Evolutionary conservation across 2,329 filamentous ascomycete species (phyloP).

Genomic region (Diaporthe ilicicola): DNA sequence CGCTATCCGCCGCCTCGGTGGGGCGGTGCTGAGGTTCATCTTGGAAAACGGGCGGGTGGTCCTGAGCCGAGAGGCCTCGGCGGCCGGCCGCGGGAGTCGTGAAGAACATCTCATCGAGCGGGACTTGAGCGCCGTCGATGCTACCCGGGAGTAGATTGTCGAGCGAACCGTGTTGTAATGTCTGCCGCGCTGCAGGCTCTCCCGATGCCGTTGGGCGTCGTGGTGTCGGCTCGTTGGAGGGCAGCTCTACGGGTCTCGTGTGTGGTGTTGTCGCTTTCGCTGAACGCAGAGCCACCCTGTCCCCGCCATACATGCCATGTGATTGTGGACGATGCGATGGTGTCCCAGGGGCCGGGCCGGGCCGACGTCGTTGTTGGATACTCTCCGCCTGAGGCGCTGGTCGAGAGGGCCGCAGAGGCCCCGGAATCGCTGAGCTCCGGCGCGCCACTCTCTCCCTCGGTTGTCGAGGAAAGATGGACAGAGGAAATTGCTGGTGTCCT

Average conservation of each 20-base stretch:
- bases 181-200: background rate
- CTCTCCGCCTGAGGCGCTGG: background rate
- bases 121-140: too few species aligned
- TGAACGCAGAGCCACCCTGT: background rate
- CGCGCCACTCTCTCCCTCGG: background rate
- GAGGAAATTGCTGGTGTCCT: too few species aligned
- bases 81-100: background rate
- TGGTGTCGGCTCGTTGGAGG: background rate
- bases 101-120: background rate
- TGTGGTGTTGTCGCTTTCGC: background rate
- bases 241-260: too few species aligned
- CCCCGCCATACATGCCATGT: background rate
- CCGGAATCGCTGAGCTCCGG: background rate
- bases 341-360: background rate
- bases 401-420: background rate
- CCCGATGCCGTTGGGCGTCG: too few species aligned
- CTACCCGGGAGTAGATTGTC: background rate
- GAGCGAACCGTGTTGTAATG: too few species aligned
- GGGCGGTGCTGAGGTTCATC: background rate
- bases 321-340: background rate
- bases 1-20: background rate
- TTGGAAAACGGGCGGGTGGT: background rate
- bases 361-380: background rate
- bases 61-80: background rate
- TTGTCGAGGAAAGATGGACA: too few species aligned